Conservation (phyloP, 768 basidiomycete genomes). For the Lentinula lateritia region DNA sequence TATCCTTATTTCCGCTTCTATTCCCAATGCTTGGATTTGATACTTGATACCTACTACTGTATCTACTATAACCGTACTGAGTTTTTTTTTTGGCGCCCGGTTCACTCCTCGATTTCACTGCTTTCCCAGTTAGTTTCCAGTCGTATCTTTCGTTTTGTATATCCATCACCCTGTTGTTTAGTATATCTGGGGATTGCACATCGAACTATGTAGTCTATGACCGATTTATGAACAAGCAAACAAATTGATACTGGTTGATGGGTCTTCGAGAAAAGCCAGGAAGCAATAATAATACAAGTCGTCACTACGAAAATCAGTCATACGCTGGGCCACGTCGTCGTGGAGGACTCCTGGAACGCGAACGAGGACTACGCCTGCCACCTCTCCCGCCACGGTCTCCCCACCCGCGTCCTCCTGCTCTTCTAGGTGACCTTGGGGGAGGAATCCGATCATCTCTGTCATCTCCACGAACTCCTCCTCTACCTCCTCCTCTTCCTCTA, state of each 20-base stretch:
- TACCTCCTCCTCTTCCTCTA: constrained; percentile 38
- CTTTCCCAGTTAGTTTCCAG: not conserved
- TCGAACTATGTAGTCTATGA: not conserved
- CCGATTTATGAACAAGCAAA: not conserved
- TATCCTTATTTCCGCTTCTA: constrained; percentile 1
- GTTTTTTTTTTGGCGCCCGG: not conserved
- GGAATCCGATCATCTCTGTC: constrained; percentile 42
- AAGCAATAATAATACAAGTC: not conserved
- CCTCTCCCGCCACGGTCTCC: constrained; percentile 35
- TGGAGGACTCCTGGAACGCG: constrained; percentile 34
- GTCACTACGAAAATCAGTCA: not conserved
- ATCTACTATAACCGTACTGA: not conserved
- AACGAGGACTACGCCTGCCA: constrained; percentile 32
- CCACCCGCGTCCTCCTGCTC: constrained; percentile 32
- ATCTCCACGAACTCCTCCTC: constrained; percentile 27
- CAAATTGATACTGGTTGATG: too few relatives aligned
- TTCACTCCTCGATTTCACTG: not conserved
- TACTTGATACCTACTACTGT: not conserved
- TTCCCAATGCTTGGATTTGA: not conserved
- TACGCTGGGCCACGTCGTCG: constrained; percentile 18
- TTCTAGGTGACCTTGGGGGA: constrained; percentile 40
- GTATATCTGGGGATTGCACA: not conserved
- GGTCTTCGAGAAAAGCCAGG: not conserved
- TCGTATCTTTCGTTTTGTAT: not conserved
- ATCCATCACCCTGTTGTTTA: not conserved